Base-by-base conservation (phyloP, 495 filamentous ascomycete species). In the Terfezia boudieri region DNA sequence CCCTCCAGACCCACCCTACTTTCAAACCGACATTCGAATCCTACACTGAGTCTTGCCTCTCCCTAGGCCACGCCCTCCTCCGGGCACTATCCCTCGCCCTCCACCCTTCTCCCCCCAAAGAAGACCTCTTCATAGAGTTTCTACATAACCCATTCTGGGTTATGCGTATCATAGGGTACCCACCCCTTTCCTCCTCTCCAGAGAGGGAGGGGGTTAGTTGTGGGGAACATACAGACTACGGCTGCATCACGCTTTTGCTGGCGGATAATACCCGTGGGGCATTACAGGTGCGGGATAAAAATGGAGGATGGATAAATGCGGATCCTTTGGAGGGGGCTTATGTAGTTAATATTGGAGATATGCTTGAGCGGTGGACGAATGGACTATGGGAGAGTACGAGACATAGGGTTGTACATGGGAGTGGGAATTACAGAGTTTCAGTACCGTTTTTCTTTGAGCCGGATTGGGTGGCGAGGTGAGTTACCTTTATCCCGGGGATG, bases 321-420 rank as follows among this genome's bases (percentile, higher is more conserved):
- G 61, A 66, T n/a, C 77, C 77, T 0, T 66, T 79, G 20, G 60
- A 71, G 46, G 76, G 75, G 12, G 76, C 76, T 0, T 63, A 79
- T 11, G 79, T 81, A 4, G 76, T 83, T 37, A 82, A 82, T 63
- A 75, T 83, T 54, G 79, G 76, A 0, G 78, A 81, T 59, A 76
- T 78, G 58, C 67, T 82, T 67, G 73, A 76, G 70, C 67, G 76
- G 9, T 69, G 78, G 52, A 79, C 73, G 26, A 82, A 81, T 58
- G 73, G 77, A 60, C 62, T 67, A 53, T 77, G 78, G 57, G 74
- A 73, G 58, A 77, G 73, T 8, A 80, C 75, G 0, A 71, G 79
- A 50, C 77, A 79, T 59, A 66, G 76, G 12, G 76, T 78, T 9
- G 16, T 71, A 67, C 63, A 79, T 73, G 53, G 62, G 66, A 11